Evolutionary conservation across 2,329 filamentous ascomycete species (phyloP), one percentile per base, ranked within the genome.

Genomic region (Aspergillus sp.): DNA sequence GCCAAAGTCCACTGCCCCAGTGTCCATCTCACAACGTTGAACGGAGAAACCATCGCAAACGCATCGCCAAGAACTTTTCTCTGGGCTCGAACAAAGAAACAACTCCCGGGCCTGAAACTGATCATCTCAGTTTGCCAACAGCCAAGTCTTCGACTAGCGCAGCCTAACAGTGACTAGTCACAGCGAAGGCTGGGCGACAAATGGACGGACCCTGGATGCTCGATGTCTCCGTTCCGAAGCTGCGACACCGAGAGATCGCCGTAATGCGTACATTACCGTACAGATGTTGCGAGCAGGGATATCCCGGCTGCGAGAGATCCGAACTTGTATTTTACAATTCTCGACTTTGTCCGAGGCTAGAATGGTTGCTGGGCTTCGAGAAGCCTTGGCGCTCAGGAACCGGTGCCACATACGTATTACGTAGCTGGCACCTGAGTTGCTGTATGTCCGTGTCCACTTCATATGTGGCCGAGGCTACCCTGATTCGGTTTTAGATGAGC

Each of bases 351-450:
- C 34, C 34, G 34, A 41, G 9, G 30, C 61, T 65, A 65, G 64
- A 64, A 64, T 19, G 25, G 23, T 23, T 57, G 57, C 43, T 31
- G 43, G 54, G 34, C 50, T 64, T 67, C 63, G 43, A 64, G 64
- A 66, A 67, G 34, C 30, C 64, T 67, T 64, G 65, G 63, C 61
- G 51, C 8, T 22, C 46, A 47, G 54, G 11, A 30, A 55, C 28
- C 52, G 41, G 43, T 41, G 34, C 34, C 34, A 41, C 34, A 41
- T 41, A 41, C 34, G 34, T 41, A 41, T 41, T 13, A 15, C 19
- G 19, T 19, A 19, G 19, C 19, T 19, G 19, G 19, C 19, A 19
- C 19, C 19, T 19, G 19, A 19, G 19, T 19, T 19, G 2, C 34
- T 41, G 34, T 31, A 23, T 11, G 57, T 51, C 41, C 34, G n/a